Conservation (phyloP, 2,329 filamentous ascomycete genomes). For the Aspergillus aculeatinus region DNA sequence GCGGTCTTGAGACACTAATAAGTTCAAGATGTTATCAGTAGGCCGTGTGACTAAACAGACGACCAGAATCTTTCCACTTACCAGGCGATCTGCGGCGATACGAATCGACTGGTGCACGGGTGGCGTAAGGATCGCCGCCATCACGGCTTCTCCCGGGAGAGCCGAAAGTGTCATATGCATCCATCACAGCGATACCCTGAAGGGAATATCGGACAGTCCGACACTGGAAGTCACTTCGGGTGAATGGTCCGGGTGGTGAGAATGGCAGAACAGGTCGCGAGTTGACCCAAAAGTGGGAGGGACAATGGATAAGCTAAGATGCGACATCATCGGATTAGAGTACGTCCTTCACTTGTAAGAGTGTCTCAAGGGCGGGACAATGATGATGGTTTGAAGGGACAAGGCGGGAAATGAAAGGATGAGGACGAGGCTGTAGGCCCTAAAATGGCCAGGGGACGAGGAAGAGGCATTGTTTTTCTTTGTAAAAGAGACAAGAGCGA, state of each 20-base stretch:
- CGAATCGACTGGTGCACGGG: constrained; percentile 36
- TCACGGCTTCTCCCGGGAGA: constrained; percentile 47
- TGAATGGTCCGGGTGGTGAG: not conserved
- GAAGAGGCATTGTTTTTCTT: constrained; percentile 14
- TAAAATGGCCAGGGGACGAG: constrained; percentile 17
- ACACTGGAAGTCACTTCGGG: constrained; percentile 1
- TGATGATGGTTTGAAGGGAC: constrained; percentile 26
- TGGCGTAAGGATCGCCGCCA: constrained; percentile 39
- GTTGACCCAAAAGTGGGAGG: constrained; percentile 8
- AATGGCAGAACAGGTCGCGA: not conserved
- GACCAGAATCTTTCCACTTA: constrained; percentile 27
- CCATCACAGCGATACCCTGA: constrained; percentile 34
- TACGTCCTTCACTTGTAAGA: constrained; percentile 24
- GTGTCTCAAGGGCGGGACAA: constrained; percentile 20
- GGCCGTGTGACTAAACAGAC: not conserved
- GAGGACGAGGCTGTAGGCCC: constrained; percentile 21
- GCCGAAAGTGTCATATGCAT: constrained; percentile 48
- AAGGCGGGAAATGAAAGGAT: constrained; percentile 23
- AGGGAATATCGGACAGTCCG: not conserved
- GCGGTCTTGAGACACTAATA: constrained; percentile 41
- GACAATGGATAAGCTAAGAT: constrained; percentile 34
- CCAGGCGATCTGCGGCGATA: constrained; percentile 50
- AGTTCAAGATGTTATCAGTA: not conserved
- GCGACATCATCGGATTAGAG: constrained; percentile 40
- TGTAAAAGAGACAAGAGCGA: constrained; percentile 15